Percentiles rank a stretch among this genome's conserved stretches.
Evolutionary conservation across 805 yeast genomes (phyloP).

Genomic region (Metschnikowia colocasiae): DNA sequence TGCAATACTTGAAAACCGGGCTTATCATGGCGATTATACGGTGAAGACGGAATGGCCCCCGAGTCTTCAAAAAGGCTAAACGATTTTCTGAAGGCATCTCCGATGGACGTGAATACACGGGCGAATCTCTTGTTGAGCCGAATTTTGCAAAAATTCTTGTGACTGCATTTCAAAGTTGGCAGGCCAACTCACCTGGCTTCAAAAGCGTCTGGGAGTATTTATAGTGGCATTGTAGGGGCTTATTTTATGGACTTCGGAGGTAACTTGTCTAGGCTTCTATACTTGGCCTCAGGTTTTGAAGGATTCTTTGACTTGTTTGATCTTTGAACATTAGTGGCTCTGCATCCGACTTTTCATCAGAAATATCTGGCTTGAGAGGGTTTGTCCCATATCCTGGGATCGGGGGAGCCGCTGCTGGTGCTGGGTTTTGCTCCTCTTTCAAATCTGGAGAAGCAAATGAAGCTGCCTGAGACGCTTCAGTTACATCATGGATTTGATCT

Average conservation of each 20-base stretch:
- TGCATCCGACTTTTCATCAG: not conserved
- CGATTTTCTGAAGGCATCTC: slow-evolving; percentile 44
- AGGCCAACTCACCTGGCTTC: slow-evolving; percentile 4
- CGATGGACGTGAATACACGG: slow-evolving; percentile 42
- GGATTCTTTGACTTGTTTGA: no score
- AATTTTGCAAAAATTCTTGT: slow-evolving; percentile 29
- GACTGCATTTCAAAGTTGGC: slow-evolving; percentile 21
- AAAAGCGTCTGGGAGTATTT: no score
- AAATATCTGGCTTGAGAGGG: not conserved
- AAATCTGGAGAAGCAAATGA: not conserved
- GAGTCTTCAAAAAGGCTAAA: slow-evolving; percentile 29
- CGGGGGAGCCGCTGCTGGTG: not conserved
- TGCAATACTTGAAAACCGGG: slow-evolving; percentile 46
- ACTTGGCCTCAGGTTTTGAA: no score
- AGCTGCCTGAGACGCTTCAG: not conserved
- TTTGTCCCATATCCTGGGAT: not conserved
- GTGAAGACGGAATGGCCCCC: slow-evolving; percentile 42
- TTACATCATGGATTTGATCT: not conserved
- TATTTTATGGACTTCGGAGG: no score
- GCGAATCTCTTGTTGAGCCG: slow-evolving; percentile 27
- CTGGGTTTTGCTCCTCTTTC: not conserved
- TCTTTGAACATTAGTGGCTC: no score
- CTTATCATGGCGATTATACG: slow-evolving; percentile 75
- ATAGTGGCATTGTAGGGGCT: no score
- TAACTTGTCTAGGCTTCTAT: no score